Evolutionary conservation across 345 rosid genomes (phyloP).

Genomic region (Gossypioides kirkii): DNA sequence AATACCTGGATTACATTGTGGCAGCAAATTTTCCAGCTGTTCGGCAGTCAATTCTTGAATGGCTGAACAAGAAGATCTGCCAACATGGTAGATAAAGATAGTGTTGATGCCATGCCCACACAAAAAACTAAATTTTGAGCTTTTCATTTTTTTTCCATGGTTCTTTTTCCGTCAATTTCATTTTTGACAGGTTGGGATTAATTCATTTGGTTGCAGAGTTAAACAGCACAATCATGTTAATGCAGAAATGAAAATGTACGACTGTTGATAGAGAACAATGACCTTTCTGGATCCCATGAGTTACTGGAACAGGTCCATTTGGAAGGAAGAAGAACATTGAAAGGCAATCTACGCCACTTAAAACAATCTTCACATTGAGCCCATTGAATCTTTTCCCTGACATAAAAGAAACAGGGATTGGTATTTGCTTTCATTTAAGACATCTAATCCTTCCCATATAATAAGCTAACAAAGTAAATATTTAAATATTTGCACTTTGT

Average conservation of each 20-base stretch:
- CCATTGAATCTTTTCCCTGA: slow-evolving; percentile 68
- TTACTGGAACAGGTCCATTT: slow-evolving; percentile 66
- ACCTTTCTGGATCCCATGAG: slow-evolving; percentile 74
- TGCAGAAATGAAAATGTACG: not conserved
- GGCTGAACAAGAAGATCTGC: slow-evolving; percentile 58
- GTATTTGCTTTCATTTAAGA: not conserved
- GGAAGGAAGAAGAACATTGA: slow-evolving; percentile 55
- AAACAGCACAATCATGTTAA: not conserved
- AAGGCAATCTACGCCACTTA: slow-evolving; percentile 74
- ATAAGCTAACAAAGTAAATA: not conserved
- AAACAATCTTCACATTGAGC: slow-evolving; percentile 68
- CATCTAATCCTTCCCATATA: not conserved
- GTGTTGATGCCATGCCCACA: slow-evolving; percentile 1
- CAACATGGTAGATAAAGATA: slow-evolving; percentile 12
- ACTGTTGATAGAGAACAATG: slow-evolving; percentile 3
- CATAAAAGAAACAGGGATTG: not conserved
- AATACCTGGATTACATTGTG: slow-evolving; percentile 44
- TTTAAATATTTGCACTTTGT: not conserved
- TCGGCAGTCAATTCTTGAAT: slow-evolving; percentile 52
- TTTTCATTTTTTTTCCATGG: not conserved
- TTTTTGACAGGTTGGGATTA: not conserved
- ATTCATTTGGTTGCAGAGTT: not conserved
- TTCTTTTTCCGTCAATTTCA: not conserved
- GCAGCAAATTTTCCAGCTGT: slow-evolving; percentile 54
- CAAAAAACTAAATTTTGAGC: not conserved